Evolutionary conservation across 75 land plant genomes (phyloP), one percentile per base, ranked within the genome.

Genomic region (Cunninghamia lanceolata): DNA sequence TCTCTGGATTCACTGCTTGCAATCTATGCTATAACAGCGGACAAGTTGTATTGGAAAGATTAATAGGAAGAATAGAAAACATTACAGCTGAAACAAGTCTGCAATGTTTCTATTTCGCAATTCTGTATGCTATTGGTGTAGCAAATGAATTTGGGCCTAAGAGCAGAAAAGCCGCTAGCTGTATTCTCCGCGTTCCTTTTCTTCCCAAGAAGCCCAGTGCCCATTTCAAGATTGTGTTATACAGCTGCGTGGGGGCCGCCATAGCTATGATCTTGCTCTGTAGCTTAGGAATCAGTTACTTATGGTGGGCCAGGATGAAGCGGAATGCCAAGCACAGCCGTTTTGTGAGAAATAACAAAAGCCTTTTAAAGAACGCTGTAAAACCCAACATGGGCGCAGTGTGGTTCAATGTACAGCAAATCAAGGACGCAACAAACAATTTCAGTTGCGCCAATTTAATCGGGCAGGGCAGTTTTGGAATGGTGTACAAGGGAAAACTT

Each of bases 381-480:
- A 25, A 59, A 6, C 66, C 66, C 28, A 59, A 59, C 66, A n/a
- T n/a, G n/a, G 82, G 4, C 28, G 19, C 28, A 21, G 82, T 42
- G 45, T 79, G 82, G 82, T 79, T 39, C 82, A 25, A 38, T 28
- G 4, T 21, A 21, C 6, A 3, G 25, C 25, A 21, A 59, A 59
- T 59, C 66, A 59, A 19, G 28, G 66, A 17, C 25, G 66, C 5
- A 59, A 59, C 66, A 1, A 21, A 6, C 43, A 89, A 94, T 77
- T 96, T 95, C 89, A 92, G 91, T 63, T 91, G 89, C 52, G 92
- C 68, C 19, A 93, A 93, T 77, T 38, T 92, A 9, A 83, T 96
- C 86, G 98, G 97, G 21, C 88, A 92, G 32, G 98, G 97, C 1
- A 95, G 94, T 19, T 96, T 96, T 71, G 95, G 97, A 7, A 87